Conservation (phyloP, 805 yeast genomes). For the Barnettozyma siamensis region DNA sequence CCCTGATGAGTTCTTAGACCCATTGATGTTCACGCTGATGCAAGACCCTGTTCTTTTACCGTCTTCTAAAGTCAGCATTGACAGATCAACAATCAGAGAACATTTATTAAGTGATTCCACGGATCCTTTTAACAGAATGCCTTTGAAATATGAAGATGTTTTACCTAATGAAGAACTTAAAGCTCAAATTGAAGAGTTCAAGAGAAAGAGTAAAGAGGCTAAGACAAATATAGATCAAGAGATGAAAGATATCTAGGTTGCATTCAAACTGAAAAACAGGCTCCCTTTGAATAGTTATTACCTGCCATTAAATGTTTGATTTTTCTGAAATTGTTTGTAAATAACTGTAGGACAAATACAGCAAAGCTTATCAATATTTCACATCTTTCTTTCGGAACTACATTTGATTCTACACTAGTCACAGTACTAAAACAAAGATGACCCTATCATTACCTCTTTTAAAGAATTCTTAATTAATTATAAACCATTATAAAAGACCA, state of each 20-base stretch:
- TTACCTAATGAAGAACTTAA: conserved; percentile 69
- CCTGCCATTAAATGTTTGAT: no score
- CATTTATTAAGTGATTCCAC: conserved; percentile 92
- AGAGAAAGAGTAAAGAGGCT: conserved; percentile 8
- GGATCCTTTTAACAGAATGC: conserved; percentile 95
- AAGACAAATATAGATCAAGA: conserved; percentile 8
- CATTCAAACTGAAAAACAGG: not conserved
- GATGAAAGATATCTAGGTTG: conserved; percentile 13
- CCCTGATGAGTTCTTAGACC: conserved; percentile 96
- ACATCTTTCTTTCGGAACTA: no score
- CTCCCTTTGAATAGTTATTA: no score
- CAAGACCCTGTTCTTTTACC: conserved; percentile 95
- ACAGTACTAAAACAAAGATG: conserved; percentile 5
- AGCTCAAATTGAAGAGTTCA: conserved; percentile 48
- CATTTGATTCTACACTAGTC: no score
- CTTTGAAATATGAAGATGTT: conserved; percentile 84
- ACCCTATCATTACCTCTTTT: conserved; percentile 25
- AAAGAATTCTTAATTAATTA: conserved; percentile 7
- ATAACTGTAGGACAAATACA: no score
- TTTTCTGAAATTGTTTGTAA: no score
- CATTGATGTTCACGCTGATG: conserved; percentile 94
- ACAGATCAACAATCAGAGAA: conserved; percentile 85
- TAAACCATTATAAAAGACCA: conserved; percentile 9
- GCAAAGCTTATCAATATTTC: no score
- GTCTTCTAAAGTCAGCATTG: conserved; percentile 76